Evolutionary conservation across 2,329 filamentous ascomycete genomes (phyloP).

Genomic region (Pestalotiopsis sp.): DNA sequence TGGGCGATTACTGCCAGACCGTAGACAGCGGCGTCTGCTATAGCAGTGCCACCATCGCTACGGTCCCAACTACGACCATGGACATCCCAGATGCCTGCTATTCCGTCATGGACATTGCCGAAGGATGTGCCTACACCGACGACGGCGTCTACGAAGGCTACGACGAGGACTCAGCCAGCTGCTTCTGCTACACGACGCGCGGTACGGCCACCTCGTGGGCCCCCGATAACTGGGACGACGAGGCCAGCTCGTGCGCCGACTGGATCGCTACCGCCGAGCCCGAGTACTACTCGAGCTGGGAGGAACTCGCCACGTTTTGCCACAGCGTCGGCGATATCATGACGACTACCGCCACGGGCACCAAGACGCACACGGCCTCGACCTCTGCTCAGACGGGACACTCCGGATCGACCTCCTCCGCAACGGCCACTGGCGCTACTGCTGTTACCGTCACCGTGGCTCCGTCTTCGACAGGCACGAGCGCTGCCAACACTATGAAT

Average conservation of each 20-base stretch:
- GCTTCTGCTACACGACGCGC: constrained; percentile 13
- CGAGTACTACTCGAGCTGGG: not conserved
- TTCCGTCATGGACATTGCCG: constrained; percentile 4
- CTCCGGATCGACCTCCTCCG: not conserved
- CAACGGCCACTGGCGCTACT: constrained; percentile 1
- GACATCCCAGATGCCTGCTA: constrained; percentile 3
- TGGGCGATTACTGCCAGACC: constrained; percentile 8
- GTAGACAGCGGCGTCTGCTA: constrained; percentile 1
- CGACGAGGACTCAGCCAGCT: constrained; percentile 11
- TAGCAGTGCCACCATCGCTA: not conserved
- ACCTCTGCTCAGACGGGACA: constrained; percentile 4
- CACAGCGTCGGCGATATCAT: constrained; percentile 8
- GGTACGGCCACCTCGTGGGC: constrained; percentile 9
- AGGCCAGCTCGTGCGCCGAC: constrained; percentile 10
- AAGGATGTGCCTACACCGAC: constrained; percentile 5
- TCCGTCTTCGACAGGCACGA: constrained; percentile 2
- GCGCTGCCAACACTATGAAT: not conserved
- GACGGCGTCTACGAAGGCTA: not conserved
- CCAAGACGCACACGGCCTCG: not conserved
- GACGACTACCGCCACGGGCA: not conserved
- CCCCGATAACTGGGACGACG: constrained; percentile 10
- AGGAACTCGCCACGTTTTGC: not conserved
- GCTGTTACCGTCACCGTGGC: constrained; percentile 11
- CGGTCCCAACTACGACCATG: not conserved
- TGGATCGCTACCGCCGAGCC: constrained; percentile 9